phyloP scores from a whole-genome alignment of 2,329 filamentous ascomycete genomes.

The Colletotrichum cuscutae region DNA sequence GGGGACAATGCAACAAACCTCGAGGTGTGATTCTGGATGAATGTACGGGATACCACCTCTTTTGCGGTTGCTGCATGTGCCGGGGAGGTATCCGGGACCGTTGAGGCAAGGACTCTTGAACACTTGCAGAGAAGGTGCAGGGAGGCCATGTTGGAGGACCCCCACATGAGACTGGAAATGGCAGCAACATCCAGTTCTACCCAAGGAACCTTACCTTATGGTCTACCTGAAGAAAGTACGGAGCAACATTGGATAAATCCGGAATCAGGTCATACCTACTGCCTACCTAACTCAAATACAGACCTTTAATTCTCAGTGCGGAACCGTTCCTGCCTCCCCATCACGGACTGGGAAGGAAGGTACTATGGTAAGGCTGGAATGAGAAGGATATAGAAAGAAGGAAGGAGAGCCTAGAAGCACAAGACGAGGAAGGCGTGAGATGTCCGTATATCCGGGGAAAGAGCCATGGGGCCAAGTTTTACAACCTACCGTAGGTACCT shows the following conservation, averaged over 20 bases:
- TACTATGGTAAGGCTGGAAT: neutral
- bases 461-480: neutral
- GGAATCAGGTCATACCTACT: neutral
- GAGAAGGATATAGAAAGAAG: no score
- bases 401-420: neutral
- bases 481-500: no score
- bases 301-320: no score
- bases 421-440: neutral
- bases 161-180: constrained; percentile 28
- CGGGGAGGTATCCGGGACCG: constrained; percentile 20
- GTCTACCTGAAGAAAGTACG: no score
- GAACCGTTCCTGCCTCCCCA: neutral
- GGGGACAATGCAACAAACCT: neutral
- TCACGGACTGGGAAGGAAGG: neutral
- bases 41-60: constrained; percentile 1
- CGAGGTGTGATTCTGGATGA: neutral
- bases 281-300: no score
- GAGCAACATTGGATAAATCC: neutral
- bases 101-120: constrained; percentile 10
- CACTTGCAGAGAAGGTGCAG: constrained; percentile 22
- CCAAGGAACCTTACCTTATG: no score
- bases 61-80: neutral
- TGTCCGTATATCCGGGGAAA: neutral
- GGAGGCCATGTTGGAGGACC: constrained; percentile 26
- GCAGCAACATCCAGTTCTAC: neutral